Evolutionary conservation across 1,284 basidiomycete species (phyloP).

Genomic region (Ganoderma multipileum): DNA sequence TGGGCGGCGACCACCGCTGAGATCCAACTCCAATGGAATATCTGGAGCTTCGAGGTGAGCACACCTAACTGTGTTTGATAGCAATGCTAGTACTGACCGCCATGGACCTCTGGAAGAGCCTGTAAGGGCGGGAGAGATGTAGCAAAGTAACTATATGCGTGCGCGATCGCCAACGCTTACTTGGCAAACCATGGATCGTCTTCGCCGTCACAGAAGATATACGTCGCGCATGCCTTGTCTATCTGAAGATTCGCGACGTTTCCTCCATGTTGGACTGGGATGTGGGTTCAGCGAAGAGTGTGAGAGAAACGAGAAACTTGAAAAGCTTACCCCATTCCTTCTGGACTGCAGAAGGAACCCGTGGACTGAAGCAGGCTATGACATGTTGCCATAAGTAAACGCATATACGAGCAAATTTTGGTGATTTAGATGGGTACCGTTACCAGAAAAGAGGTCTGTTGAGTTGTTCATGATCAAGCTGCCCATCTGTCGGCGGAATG

Average conservation of each 20-base stretch:
- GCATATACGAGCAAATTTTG: neutral
- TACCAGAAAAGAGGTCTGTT: constrained; percentile 1
- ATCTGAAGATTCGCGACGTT: neutral
- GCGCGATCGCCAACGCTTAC: neutral
- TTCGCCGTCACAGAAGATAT: constrained; percentile 23
- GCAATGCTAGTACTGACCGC: constrained; percentile 6
- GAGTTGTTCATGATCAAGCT: neutral
- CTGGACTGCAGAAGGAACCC: neutral
- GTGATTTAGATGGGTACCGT: neutral
- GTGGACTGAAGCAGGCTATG: constrained; percentile 20
- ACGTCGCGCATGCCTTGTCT: neutral
- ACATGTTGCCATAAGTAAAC: neutral
- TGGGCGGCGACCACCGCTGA: constrained; percentile 14
- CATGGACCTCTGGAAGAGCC: constrained; percentile 18
- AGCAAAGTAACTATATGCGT: neutral
- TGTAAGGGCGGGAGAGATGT: neutral
- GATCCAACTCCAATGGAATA: constrained; percentile 25
- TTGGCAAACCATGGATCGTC: constrained; percentile 24
- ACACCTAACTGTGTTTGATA: neutral
- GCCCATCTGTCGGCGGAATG: neutral
- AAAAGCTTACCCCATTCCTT: constrained; percentile 9
- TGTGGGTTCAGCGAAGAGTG: neutral
- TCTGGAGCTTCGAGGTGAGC: neutral
- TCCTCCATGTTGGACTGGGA: constrained; percentile 2
- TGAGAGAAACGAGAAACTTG: neutral